These are phyloP conservation scores for Rugosomyces carneus DNA, from an alignment of 1,284 basidiomycete genomes.

Conservation along the genomic window DNA sequence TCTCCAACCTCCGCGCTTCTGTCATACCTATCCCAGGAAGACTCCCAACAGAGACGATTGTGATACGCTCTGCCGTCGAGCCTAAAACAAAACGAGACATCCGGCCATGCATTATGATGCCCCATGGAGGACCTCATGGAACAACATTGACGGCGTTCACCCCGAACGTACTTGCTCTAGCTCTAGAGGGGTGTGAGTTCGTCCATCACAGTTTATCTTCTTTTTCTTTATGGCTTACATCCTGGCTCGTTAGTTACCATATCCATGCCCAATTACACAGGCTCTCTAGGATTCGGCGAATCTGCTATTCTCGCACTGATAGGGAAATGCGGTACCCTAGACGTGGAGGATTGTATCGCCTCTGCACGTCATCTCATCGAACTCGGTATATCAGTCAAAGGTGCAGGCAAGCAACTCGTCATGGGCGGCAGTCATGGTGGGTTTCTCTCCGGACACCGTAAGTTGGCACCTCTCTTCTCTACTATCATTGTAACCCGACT, in stretches of 20 bases:
- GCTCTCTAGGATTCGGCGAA: slow-evolving; percentile 58
- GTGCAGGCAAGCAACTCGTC: slow-evolving; percentile 46
- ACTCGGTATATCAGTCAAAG: slow-evolving; percentile 40
- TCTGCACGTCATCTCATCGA: slow-evolving; percentile 45
- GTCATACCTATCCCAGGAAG: slow-evolving; percentile 44
- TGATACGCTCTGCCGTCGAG: slow-evolving; percentile 31
- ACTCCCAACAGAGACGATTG: slow-evolving; percentile 46
- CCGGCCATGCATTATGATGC: slow-evolving; percentile 44
- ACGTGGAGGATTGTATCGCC: slow-evolving; percentile 60
- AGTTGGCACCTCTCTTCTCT: slow-evolving; percentile 19
- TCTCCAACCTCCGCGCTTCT: slow-evolving; percentile 33
- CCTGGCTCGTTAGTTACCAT: slow-evolving; percentile 40
- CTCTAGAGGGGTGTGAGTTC: slow-evolving; percentile 56
- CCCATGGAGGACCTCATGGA: slow-evolving; percentile 68
- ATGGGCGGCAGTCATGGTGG: slow-evolving; percentile 73
- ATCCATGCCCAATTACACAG: slow-evolving; percentile 64
- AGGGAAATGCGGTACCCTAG: slow-evolving; percentile 58
- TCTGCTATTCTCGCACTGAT: slow-evolving; percentile 32
- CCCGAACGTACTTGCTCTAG: slow-evolving; percentile 38
- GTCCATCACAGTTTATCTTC: not conserved
- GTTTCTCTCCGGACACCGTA: slow-evolving; percentile 58
- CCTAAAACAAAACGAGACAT: slow-evolving; percentile 17
- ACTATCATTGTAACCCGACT: not conserved
- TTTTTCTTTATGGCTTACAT: not conserved
- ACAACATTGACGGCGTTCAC: slow-evolving; percentile 43